phyloP scores from a whole-genome alignment of 2,329 filamentous ascomycete species.

The Xylariales sp. region DNA sequence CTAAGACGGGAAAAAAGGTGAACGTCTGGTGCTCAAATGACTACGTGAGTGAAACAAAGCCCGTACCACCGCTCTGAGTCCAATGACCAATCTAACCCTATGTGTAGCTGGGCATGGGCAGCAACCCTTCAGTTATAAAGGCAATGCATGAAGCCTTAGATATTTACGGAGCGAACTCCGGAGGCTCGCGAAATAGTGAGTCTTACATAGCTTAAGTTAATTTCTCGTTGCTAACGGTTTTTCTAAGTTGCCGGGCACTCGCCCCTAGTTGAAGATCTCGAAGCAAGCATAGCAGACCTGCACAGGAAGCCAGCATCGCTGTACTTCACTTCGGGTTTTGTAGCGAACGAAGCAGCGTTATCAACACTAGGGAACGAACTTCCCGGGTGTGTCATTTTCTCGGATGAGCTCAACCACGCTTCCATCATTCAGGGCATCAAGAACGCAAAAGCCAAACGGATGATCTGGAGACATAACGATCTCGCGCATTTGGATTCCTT shows the following conservation, averaged over 20 bases:
- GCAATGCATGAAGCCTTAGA: slow-evolving; percentile 95
- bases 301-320: slow-evolving; percentile 92
- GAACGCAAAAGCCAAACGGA: slow-evolving; percentile 78
- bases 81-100: background rate
- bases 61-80: too few species aligned
- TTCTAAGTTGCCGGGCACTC: slow-evolving; percentile 88
- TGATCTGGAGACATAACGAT: slow-evolving; percentile 97
- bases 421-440: slow-evolving; percentile 99
- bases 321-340: slow-evolving; percentile 97
- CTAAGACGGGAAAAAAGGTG: slow-evolving; percentile 81
- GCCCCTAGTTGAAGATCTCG: slow-evolving; percentile 86
- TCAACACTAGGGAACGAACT: slow-evolving; percentile 94
- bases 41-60: slow-evolving; percentile 61
- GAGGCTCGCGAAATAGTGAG: slow-evolving; percentile 86
- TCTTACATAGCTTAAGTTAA: too few species aligned
- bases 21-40: slow-evolving; percentile 99
- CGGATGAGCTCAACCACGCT: slow-evolving; percentile 95
- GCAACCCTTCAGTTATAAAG: slow-evolving; percentile 85
- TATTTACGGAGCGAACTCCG: slow-evolving; percentile 92
- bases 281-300: slow-evolving; percentile 83
- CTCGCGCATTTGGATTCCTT: slow-evolving; percentile 90
- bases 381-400: slow-evolving; percentile 94
- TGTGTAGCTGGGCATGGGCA: slow-evolving; percentile 84
- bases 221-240: too few species aligned
- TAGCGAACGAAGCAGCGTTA: slow-evolving; percentile 96